Evolutionary conservation across 73 alveolate species (phyloP), one percentile per base, ranked within the genome.

Genomic region (Uronychia setigera): DNA sequence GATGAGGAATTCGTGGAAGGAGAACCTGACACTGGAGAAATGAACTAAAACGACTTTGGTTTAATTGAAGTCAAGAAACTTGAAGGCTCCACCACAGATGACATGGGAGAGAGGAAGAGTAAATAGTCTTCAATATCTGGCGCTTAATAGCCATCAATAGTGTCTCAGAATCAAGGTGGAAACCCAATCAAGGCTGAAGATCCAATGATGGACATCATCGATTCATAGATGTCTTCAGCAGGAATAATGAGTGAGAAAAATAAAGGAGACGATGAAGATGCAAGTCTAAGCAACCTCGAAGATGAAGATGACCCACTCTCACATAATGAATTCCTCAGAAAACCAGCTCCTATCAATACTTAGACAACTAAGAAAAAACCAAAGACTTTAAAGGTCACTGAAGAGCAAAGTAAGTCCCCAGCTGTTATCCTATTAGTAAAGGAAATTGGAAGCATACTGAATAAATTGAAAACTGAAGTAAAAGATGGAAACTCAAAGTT

Each of bases 401-500:
- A 46, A 46, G 67, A 46, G 67, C 67, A 46, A 19, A 46, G 67
- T 46, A 46, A 46, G 67, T 46, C n/a, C n/a, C n/a, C n/a, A 19
- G 67, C 19, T 46, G 67, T 19, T 46, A 11, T 11, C n/a, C 67
- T 46, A 5, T 19, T 46, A 46, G 67, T 46, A 19, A 46, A 46
- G 19, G 19, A 5, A 46, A 46, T 46, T 11, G 67, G 67, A 46
- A 46, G n/a, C 67, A 46, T 46, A 11, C 79, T 80, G 14, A 80
- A 80, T 32, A 35, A 11, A 5, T 35, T 80, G 31, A 19, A 59
- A 32, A 80, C 86, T 1, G 78, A 80, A 30, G 58, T 80, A 5
- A 33, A 76, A 57, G 86, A 80, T 27, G 86, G 86, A 1, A 28
- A 31, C 30, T 80, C 86, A 0, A 26, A 33, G 58, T 79, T 80